Evolutionary conservation across 2,329 filamentous ascomycete species (phyloP).

Genomic region (Cadophora sp.): DNA sequence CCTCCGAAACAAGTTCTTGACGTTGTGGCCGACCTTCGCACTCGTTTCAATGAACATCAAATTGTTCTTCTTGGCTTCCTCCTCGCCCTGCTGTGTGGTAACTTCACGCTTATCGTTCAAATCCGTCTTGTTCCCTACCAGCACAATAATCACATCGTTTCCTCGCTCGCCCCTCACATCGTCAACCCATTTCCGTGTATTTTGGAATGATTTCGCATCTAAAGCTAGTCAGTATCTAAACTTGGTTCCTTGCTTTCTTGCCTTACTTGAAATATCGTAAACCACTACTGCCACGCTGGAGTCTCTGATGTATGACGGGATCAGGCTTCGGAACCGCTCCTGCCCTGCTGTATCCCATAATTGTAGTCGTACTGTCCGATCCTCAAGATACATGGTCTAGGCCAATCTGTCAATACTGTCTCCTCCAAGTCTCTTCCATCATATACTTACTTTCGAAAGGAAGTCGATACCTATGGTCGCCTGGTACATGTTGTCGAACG

Average conservation of each 20-base stretch:
- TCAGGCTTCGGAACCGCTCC: slow-evolving; percentile 94
- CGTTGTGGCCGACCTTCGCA: slow-evolving; percentile 96
- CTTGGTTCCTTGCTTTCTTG: neutral
- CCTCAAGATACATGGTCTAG: slow-evolving; percentile 99
- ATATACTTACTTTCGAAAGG: slow-evolving; percentile 82
- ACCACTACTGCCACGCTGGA: slow-evolving; percentile 97
- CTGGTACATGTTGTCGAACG: slow-evolving; percentile 99
- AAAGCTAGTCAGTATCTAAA: slow-evolving; percentile 36
- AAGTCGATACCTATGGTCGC: slow-evolving; percentile 99
- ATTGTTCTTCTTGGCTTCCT: slow-evolving; percentile 97
- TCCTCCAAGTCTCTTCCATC: slow-evolving; percentile 13
- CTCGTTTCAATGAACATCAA: slow-evolving; percentile 99
- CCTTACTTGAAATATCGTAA: slow-evolving; percentile 91
- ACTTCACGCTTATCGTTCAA: slow-evolving; percentile 98
- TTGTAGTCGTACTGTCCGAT: slow-evolving; percentile 95
- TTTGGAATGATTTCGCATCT: slow-evolving; percentile 96
- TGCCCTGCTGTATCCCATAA: slow-evolving; percentile 99
- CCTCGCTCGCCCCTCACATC: slow-evolving; percentile 96
- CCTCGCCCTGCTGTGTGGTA: slow-evolving; percentile 93
- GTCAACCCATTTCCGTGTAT: slow-evolving; percentile 99
- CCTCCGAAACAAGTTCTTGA: slow-evolving; percentile 95
- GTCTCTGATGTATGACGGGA: slow-evolving; percentile 98
- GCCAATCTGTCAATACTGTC: slow-evolving; percentile 31
- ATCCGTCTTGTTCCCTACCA: slow-evolving; percentile 99
- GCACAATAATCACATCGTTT: slow-evolving; percentile 97